Conservation (phyloP, 352 stramenopile genomes). For the Pythium myriotylum region DNA sequence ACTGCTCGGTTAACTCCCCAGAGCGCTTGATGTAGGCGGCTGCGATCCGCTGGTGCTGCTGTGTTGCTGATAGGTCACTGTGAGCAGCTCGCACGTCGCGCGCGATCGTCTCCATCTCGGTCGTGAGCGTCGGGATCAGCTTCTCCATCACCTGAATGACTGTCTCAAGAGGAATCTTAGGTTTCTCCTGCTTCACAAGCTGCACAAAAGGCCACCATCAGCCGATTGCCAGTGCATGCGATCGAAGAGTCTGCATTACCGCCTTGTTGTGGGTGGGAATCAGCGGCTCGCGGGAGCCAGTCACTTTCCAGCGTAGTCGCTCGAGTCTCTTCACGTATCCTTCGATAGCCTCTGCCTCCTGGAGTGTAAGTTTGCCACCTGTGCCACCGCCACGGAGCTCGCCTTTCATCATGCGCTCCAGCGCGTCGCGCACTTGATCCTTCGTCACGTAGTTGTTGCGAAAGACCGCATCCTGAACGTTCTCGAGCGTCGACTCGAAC, state of each 20-base stretch:
- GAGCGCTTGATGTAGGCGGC: constrained; percentile 71
- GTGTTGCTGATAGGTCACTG: constrained; percentile 26
- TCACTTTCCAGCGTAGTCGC: constrained; percentile 79
- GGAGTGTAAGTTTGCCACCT: constrained; percentile 57
- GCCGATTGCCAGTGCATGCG: too few relatives aligned
- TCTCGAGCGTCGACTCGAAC: constrained; percentile 79
- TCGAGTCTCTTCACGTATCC: constrained; percentile 71
- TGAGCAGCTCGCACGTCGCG: constrained; percentile 37
- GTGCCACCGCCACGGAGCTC: constrained; percentile 52
- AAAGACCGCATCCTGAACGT: constrained; percentile 84
- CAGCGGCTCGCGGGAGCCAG: constrained; percentile 72
- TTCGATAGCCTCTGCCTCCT: constrained; percentile 72
- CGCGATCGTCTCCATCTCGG: constrained; percentile 74
- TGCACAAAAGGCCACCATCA: constrained; percentile 16
- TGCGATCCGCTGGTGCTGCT: constrained; percentile 61
- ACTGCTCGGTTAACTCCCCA: constrained; percentile 52
- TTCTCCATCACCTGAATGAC: constrained; percentile 72
- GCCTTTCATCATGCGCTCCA: constrained; percentile 59
- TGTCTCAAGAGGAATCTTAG: constrained; percentile 55
- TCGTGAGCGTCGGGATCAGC: constrained; percentile 69
- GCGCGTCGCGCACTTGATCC: constrained; percentile 71
- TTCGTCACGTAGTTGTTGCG: constrained; percentile 86
- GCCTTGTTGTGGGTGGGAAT: constrained; percentile 53
- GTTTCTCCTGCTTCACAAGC: constrained; percentile 62
- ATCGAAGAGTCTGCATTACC: constrained; percentile 13